phyloP scores from a whole-genome alignment of 2,329 filamentous ascomycete genomes.

The Phaeosphaeria sp. region DNA sequence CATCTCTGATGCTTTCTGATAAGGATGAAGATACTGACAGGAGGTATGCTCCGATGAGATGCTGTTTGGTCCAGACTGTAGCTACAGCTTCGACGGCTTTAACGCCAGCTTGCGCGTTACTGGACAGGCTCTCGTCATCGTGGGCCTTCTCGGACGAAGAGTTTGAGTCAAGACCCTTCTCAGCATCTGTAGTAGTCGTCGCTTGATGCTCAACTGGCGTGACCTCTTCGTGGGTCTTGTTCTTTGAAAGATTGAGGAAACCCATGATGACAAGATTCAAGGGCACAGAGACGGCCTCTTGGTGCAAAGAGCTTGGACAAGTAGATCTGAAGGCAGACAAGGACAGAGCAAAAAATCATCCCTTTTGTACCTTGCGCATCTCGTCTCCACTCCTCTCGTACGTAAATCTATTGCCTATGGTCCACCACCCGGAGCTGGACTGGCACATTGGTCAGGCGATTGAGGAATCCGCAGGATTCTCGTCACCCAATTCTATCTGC shows the following conservation, averaged over 20 bases:
- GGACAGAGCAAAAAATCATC: background rate
- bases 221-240: conserved; percentile 13
- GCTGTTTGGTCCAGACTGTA: conserved; percentile 45
- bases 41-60: conserved; percentile 42
- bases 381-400: background rate
- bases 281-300: background rate
- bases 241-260: conserved; percentile 13
- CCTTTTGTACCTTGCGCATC: background rate
- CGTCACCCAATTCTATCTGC: background rate
- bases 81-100: conserved; percentile 47
- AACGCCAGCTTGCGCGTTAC: conserved; percentile 43
- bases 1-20: background rate
- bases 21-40: conserved; percentile 29
- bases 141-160: conserved; percentile 8
- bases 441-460: conserved; percentile 1
- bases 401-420: background rate
- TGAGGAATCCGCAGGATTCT: background rate
- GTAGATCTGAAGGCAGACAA: background rate
- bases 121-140: conserved; percentile 17
- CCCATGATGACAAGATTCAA: conserved; percentile 6
- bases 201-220: conserved; percentile 4
- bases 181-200: conserved; percentile 4
- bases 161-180: conserved; percentile 7
- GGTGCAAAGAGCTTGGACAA: background rate
- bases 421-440: background rate